phyloP scores from a whole-genome alignment of 75 land plant genomes.

The Pinus taeda region DNA sequence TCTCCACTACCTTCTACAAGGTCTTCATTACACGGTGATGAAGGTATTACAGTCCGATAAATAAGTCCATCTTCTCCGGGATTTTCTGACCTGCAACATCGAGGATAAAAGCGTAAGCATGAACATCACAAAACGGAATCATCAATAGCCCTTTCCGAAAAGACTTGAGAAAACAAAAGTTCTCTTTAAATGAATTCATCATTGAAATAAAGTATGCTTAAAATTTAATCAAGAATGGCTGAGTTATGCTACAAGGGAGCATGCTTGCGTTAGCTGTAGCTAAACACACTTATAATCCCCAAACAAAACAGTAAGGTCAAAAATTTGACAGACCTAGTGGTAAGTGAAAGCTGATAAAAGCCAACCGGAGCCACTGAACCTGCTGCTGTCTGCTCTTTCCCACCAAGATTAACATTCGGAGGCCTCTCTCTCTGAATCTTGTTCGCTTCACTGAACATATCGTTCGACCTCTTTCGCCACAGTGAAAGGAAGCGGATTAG shows the following conservation, averaged over 20 bases:
- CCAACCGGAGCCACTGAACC: background rate
- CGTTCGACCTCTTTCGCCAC: background rate
- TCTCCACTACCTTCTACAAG: background rate
- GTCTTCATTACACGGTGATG: background rate
- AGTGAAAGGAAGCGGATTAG: background rate
- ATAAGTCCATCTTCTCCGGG: background rate
- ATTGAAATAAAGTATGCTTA: too few relatives aligned
- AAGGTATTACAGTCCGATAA: too few relatives aligned
- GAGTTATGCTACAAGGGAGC: too few relatives aligned
- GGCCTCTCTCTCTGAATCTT: background rate
- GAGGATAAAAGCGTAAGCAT: background rate
- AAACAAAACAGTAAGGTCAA: too few relatives aligned
- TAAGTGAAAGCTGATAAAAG: background rate
- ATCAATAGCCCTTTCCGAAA: too few relatives aligned
- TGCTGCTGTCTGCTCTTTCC: background rate
- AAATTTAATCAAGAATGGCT: too few relatives aligned
- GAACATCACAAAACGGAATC: too few relatives aligned
- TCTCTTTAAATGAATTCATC: too few relatives aligned
- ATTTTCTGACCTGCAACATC: conserved; percentile 9
- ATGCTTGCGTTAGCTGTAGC: too few relatives aligned
- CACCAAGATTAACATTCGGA: background rate
- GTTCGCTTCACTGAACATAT: background rate
- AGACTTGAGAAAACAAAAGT: too few relatives aligned
- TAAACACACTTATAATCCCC: too few relatives aligned
- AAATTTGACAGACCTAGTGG: conserved; percentile 4